Percentiles rank a stretch among this genome's conserved stretches.
These are phyloP conservation scores for Seiridium unicorne DNA, from an alignment of 2,329 filamentous ascomycete species.

Conservation along the genomic window DNA sequence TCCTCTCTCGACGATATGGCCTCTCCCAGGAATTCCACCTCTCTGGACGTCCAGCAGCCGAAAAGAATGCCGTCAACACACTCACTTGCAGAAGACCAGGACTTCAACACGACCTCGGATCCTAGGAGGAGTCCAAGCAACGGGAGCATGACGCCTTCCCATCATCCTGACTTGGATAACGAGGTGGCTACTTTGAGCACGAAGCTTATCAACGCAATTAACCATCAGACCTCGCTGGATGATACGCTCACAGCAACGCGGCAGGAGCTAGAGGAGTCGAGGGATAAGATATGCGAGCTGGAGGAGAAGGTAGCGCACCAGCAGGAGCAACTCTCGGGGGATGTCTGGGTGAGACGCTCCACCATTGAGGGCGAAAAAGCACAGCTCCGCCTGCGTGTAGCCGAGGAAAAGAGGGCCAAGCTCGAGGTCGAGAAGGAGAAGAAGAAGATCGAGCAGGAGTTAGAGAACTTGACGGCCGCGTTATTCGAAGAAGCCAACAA, in stretches of 20 bases:
- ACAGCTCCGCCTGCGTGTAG: slow-evolving; percentile 54
- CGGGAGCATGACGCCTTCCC: slow-evolving; percentile 30
- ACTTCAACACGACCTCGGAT: slow-evolving; percentile 69
- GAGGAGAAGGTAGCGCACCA: slow-evolving; percentile 66
- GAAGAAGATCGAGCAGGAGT: slow-evolving; percentile 85
- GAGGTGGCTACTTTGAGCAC: slow-evolving; percentile 91
- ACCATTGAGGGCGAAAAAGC: slow-evolving; percentile 72
- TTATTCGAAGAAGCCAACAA: slow-evolving; percentile 98
- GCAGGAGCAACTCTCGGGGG: slow-evolving; percentile 69
- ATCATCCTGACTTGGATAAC: slow-evolving; percentile 56
- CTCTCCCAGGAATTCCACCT: slow-evolving; percentile 22
- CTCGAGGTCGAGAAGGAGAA: slow-evolving; percentile 72
- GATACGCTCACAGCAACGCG: slow-evolving; percentile 81
- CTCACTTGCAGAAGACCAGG: slow-evolving; percentile 51
- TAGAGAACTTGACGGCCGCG: slow-evolving; percentile 85
- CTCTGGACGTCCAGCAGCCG: slow-evolving; percentile 29
- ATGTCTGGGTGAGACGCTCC: slow-evolving; percentile 73
- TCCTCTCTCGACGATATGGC: slow-evolving; percentile 25
- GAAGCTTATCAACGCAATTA: slow-evolving; percentile 96
- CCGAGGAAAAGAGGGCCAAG: slow-evolving; percentile 66
- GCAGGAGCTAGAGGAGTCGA: slow-evolving; percentile 76
- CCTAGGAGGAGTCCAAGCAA: slow-evolving; percentile 52
- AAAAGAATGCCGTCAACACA: slow-evolving; percentile 34
- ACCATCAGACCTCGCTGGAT: slow-evolving; percentile 89
- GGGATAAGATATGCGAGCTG: slow-evolving; percentile 64